phyloP scores from a whole-genome alignment of 176 grass and related monocot species.

The Pontederia crassipes region DNA sequence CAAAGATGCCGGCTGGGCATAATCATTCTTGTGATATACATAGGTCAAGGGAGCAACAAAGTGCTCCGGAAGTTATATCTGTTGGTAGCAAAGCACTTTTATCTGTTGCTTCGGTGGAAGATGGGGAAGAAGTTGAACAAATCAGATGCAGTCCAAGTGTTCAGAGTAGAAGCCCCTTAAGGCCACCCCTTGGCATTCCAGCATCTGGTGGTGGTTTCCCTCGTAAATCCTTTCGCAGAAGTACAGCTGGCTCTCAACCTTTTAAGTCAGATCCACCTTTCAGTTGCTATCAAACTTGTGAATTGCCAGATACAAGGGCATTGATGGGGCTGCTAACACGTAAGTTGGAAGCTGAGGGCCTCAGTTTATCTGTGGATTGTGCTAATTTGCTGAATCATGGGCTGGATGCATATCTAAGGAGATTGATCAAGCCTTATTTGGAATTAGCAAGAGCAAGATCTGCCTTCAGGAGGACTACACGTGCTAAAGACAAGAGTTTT shows the following conservation, averaged over 20 bases:
- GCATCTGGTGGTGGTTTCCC: background rate
- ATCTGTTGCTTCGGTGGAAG: slow-evolving; percentile 54
- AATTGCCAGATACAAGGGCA: slow-evolving; percentile 39
- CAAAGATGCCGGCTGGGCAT: slow-evolving; percentile 21
- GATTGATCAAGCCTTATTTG: slow-evolving; percentile 56
- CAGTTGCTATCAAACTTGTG: slow-evolving; percentile 28
- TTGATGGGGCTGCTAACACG: slow-evolving; percentile 28
- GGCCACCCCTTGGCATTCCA: slow-evolving; percentile 44
- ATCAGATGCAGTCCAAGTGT: slow-evolving; percentile 41
- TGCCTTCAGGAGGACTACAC: slow-evolving; percentile 24
- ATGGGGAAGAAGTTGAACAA: slow-evolving; percentile 89
- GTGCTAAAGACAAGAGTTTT: slow-evolving; percentile 17
- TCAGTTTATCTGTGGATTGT: slow-evolving; percentile 27
- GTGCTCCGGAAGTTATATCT: slow-evolving; percentile 22
- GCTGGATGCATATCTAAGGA: slow-evolving; percentile 47
- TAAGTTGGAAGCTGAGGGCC: slow-evolving; percentile 31
- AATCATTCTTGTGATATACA: slow-evolving; percentile 23
- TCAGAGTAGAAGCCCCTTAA: slow-evolving; percentile 54
- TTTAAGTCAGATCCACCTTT: background rate
- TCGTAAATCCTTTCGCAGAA: background rate
- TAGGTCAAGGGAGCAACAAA: slow-evolving; percentile 24
- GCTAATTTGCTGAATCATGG: slow-evolving; percentile 45
- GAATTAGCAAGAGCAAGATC: slow-evolving; percentile 40
- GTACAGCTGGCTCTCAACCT: slow-evolving; percentile 2
- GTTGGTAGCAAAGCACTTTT: slow-evolving; percentile 24